These are phyloP conservation scores for Colletotrichum sp. DNA, from an alignment of 2,329 filamentous ascomycete genomes.

Conservation along the genomic window DNA sequence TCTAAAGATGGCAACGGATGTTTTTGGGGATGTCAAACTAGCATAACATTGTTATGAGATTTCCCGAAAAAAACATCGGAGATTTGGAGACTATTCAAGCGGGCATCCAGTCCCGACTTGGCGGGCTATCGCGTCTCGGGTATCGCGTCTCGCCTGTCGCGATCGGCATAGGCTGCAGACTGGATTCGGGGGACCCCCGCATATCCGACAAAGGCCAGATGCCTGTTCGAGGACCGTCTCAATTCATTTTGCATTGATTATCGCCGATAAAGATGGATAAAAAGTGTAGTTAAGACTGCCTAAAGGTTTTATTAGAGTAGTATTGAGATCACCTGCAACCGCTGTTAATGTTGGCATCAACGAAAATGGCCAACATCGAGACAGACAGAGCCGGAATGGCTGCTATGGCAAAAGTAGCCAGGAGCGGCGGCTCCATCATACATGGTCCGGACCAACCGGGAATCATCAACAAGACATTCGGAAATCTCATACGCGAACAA, in stretches of 20 bases:
- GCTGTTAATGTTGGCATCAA: background rate
- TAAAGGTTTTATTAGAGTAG: background rate
- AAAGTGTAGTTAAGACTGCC: background rate
- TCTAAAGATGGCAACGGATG: background rate
- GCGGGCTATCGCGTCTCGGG: background rate
- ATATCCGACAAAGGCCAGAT: background rate
- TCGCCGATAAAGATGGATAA: background rate
- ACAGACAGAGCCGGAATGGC: background rate
- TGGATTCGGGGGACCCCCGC: background rate
- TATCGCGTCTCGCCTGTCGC: background rate
- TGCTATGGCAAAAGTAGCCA: background rate
- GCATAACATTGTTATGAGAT: background rate
- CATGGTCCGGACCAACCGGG: background rate
- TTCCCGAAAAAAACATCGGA: too few relatives aligned
- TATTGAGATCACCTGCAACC: background rate
- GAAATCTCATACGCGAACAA: background rate
- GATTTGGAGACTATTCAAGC: background rate
- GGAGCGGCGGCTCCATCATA: background rate
- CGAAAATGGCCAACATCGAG: background rate
- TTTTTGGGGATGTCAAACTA: background rate
- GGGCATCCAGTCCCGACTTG: background rate
- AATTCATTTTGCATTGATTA: background rate
- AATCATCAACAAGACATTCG: background rate
- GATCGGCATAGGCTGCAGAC: background rate
- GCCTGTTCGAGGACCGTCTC: background rate